Evolutionary conservation across 2,329 filamentous ascomycete genomes (phyloP).

Genomic region (Coleophoma cylindrospora): DNA sequence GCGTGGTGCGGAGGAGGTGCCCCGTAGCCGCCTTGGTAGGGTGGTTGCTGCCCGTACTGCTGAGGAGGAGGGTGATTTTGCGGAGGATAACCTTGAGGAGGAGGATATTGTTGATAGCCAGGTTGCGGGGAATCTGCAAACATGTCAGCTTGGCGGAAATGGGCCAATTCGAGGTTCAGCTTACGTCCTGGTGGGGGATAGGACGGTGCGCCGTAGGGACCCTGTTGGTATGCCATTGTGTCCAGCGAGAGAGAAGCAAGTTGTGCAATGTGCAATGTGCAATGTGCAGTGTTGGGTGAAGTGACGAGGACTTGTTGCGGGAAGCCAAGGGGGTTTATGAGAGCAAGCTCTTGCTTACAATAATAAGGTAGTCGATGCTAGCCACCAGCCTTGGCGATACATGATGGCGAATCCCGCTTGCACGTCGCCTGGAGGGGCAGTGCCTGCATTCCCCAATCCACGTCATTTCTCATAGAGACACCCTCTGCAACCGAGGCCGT

Average conservation of each 20-base stretch:
- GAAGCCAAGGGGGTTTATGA: neutral
- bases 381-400: neutral
- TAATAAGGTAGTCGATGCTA: neutral
- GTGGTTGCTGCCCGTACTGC: slow-evolving; percentile 13
- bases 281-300: neutral
- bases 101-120: slow-evolving; percentile 7
- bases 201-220: slow-evolving; percentile 2
- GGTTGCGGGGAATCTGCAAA: slow-evolving; percentile 5
- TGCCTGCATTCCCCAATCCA: neutral
- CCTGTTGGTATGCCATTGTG: slow-evolving; percentile 16
- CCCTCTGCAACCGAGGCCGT: too few species aligned
- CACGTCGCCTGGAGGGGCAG: slow-evolving; percentile 4
- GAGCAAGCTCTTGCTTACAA: too few species aligned
- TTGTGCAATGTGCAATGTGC: neutral
- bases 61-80: neutral
- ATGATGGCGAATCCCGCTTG: slow-evolving; percentile 1
- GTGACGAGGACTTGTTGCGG: neutral
- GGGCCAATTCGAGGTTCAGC: neutral
- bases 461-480: too few species aligned
- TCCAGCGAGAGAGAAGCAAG: neutral
- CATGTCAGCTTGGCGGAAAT: neutral
- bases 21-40: slow-evolving; percentile 2
- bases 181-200: slow-evolving; percentile 14
- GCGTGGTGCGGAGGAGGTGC: too few species aligned
- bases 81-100: slow-evolving; percentile 15